Evolutionary conservation across 2,329 filamentous ascomycete genomes (phyloP).

Genomic region (Taxawa tesnikishii): DNA sequence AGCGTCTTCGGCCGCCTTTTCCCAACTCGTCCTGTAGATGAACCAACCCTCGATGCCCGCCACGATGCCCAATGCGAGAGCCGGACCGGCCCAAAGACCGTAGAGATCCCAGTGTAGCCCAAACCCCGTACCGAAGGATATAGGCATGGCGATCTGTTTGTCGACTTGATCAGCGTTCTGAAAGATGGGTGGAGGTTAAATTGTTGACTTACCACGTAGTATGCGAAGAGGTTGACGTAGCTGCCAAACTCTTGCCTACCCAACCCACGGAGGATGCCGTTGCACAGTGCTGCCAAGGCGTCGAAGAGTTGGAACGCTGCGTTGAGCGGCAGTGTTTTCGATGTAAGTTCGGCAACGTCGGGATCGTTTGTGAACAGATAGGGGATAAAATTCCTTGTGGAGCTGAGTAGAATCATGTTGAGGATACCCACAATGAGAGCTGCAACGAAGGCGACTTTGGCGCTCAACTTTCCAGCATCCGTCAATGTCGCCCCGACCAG

Average conservation of each 20-base stretch:
- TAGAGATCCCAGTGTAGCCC: conserved; percentile 61
- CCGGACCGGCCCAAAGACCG: conserved; percentile 57
- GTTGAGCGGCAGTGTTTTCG: conserved; percentile 62
- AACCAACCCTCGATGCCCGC: conserved; percentile 44
- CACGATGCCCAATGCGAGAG: conserved; percentile 54
- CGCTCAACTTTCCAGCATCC: conserved; percentile 64
- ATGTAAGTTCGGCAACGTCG: conserved; percentile 53
- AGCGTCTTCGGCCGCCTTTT: conserved; percentile 48
- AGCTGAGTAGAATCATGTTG: conserved; percentile 39
- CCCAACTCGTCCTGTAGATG: conserved; percentile 39
- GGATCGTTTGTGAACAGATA: conserved; percentile 58
- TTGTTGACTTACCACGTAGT: conserved; percentile 47
- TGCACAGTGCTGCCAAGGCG: conserved; percentile 62
- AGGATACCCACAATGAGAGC: conserved; percentile 61
- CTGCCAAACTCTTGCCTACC: conserved; percentile 81
- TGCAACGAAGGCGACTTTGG: conserved; percentile 58
- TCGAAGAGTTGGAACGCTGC: conserved; percentile 87
- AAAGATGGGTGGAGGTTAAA: background rate
- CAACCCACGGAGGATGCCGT: conserved; percentile 73
- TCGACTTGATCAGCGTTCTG: background rate
- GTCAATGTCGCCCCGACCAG: conserved; percentile 77
- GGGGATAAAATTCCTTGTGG: conserved; percentile 58
- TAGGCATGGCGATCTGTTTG: conserved; percentile 56
- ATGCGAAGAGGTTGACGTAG: conserved; percentile 73
- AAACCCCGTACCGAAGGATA: conserved; percentile 68